Conservation (phyloP, 345 rosid species). For the Rhizophora mangle region DNA sequence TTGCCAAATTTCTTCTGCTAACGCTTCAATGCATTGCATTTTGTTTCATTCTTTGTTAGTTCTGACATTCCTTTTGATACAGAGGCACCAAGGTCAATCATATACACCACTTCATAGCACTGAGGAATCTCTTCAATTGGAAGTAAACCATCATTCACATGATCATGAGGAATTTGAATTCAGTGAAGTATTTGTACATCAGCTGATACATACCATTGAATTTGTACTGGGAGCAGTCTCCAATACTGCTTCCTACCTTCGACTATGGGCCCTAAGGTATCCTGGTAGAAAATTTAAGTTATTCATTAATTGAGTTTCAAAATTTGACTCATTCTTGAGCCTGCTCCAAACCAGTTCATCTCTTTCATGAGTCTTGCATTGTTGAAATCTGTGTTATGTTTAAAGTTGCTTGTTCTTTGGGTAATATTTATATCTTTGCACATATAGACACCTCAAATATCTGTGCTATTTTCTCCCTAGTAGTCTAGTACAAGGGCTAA, state of each 20-base stretch:
- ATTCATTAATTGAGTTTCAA: neutral
- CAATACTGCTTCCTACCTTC: constrained; percentile 96
- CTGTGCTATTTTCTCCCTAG: no score
- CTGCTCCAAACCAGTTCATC: neutral
- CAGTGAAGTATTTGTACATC: constrained; percentile 94
- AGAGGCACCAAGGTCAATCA: constrained; percentile 87
- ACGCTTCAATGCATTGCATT: neutral
- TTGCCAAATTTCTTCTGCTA: constrained; percentile 1
- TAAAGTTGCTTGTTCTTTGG: neutral
- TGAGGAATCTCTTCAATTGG: constrained; percentile 74
- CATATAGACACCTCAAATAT: no score
- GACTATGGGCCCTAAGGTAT: constrained; percentile 96
- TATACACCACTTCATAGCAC: constrained; percentile 55
- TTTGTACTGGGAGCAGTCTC: constrained; percentile 99
- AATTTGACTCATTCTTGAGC: neutral
- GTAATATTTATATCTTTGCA: neutral
- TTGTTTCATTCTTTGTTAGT: neutral
- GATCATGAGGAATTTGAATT: constrained; percentile 90
- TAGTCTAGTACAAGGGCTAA: neutral
- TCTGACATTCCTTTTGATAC: constrained; percentile 26
- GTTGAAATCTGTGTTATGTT: neutral
- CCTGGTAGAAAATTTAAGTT: neutral
- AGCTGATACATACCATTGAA: constrained; percentile 93
- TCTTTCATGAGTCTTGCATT: neutral
- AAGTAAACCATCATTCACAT: constrained; percentile 54